Conservation (phyloP, 768 basidiomycete genomes). For the Leccinum obscurum region DNA sequence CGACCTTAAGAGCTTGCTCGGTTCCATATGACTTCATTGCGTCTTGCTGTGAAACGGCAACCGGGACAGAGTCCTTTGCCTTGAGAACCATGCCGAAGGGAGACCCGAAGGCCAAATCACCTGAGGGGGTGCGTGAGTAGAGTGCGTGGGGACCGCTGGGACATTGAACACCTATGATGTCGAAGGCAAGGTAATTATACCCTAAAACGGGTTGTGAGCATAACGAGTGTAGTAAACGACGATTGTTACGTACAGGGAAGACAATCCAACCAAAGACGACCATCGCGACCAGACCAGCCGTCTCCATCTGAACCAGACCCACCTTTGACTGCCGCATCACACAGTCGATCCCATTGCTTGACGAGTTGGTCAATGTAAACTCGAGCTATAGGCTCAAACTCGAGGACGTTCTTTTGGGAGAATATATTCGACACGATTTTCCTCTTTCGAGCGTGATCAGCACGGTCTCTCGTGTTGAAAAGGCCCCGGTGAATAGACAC, state of each 20-base stretch:
- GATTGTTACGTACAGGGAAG: slow-evolving; percentile 57
- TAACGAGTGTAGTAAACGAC: not conserved
- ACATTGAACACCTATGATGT: slow-evolving; percentile 61
- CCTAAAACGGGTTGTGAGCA: slow-evolving; percentile 31
- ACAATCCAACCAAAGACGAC: slow-evolving; percentile 71
- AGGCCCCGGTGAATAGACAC: slow-evolving; percentile 72
- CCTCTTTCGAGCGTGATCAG: slow-evolving; percentile 83
- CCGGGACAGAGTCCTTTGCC: slow-evolving; percentile 69
- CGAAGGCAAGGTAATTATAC: slow-evolving; percentile 67
- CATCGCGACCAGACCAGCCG: slow-evolving; percentile 60
- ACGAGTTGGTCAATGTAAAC: slow-evolving; percentile 59
- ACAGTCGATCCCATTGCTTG: slow-evolving; percentile 75
- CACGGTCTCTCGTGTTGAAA: slow-evolving; percentile 77
- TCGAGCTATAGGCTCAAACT: slow-evolving; percentile 81
- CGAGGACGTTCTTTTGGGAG: slow-evolving; percentile 79
- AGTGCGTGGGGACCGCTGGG: not conserved
- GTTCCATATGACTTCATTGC: slow-evolving; percentile 60
- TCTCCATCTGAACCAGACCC: slow-evolving; percentile 57
- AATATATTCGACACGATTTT: slow-evolving; percentile 89
- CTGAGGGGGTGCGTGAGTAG: slow-evolving; percentile 13
- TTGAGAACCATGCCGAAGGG: slow-evolving; percentile 88
- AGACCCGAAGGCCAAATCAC: slow-evolving; percentile 81
- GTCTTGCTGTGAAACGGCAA: slow-evolving; percentile 55
- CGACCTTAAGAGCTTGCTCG: slow-evolving; percentile 43
- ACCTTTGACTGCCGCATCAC: slow-evolving; percentile 53